Percentiles rank a stretch among this genome's conserved stretches.
Evolutionary conservation across 1,284 basidiomycete species (phyloP).

Genomic region (Moesziomyces sp.): DNA sequence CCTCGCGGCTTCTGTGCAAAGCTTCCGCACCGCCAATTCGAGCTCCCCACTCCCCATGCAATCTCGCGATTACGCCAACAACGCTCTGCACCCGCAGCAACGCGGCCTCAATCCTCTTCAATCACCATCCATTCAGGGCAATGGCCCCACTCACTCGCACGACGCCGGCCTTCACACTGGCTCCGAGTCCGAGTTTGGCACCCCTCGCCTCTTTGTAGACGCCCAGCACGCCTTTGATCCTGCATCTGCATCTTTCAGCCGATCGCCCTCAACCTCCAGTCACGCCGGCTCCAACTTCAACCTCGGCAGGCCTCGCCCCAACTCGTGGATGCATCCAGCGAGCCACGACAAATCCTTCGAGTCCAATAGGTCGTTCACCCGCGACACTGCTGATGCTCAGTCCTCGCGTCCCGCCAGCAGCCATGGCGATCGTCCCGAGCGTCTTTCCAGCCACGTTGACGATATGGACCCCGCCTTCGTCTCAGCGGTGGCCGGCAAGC

Average conservation of each 20-base stretch:
- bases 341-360: slow-evolving; percentile 18
- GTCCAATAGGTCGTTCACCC: slow-evolving; percentile 1
- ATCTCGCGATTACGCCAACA: neutral
- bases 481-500: slow-evolving; percentile 6
- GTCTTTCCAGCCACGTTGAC: neutral
- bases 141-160: slow-evolving; percentile 5
- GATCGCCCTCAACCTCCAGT: slow-evolving; percentile 6
- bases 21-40: slow-evolving; percentile 42
- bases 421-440: slow-evolving; percentile 19
- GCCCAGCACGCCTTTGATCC: slow-evolving; percentile 36
- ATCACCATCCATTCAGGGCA: slow-evolving; percentile 26
- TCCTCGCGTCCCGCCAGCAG: slow-evolving; percentile 34
- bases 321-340: slow-evolving; percentile 43
- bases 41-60: slow-evolving; percentile 26
- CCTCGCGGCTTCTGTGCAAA: slow-evolving; percentile 32
- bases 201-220: slow-evolving; percentile 40
- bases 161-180: slow-evolving; percentile 14
- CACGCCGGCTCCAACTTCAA: slow-evolving; percentile 3
- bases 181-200: slow-evolving; percentile 39
- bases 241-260: slow-evolving; percentile 9
- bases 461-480: slow-evolving; percentile 11
- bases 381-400: slow-evolving; percentile 5
- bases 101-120: slow-evolving; percentile 10
- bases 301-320: slow-evolving; percentile 25
- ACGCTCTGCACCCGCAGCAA: slow-evolving; percentile 1